Evolutionary conservation across 2,329 filamentous ascomycete genomes (phyloP).

Genomic region (Ceratocystis cacaofunesta): DNA sequence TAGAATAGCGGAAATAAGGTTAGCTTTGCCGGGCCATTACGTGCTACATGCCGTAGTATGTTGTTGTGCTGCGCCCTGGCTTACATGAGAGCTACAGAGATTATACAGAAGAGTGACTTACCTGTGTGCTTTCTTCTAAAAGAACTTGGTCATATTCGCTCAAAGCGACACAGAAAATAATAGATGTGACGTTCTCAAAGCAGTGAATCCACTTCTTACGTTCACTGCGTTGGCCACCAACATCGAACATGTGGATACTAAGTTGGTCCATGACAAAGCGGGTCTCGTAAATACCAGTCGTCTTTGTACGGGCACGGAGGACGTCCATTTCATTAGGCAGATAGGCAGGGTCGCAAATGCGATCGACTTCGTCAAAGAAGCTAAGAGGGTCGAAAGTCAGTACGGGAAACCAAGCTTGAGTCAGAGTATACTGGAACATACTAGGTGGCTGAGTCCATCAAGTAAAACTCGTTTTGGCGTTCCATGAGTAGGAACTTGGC

Average conservation of each 20-base stretch:
- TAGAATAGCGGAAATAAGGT: constrained; percentile 25
- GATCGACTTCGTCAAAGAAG: constrained; percentile 85
- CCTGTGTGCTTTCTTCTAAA: constrained; percentile 92
- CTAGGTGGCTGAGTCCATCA: constrained; percentile 99
- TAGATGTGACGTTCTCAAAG: constrained; percentile 98
- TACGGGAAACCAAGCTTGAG: neutral
- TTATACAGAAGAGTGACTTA: constrained; percentile 27
- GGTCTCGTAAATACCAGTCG: constrained; percentile 97
- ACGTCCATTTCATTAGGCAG: constrained; percentile 91
- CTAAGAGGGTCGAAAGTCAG: constrained; percentile 33
- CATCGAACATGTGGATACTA: constrained; percentile 99
- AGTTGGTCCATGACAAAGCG: constrained; percentile 96
- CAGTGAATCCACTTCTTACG: constrained; percentile 99
- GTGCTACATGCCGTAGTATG: neutral
- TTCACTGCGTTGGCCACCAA: constrained; percentile 91
- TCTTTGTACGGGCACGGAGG: constrained; percentile 88
- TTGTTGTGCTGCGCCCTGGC: neutral
- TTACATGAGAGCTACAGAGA: neutral
- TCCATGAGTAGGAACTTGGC: constrained; percentile 72
- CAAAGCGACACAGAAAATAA: constrained; percentile 95
- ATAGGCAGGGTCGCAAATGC: constrained; percentile 74
- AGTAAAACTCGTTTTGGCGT: constrained; percentile 92
- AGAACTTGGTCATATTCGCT: constrained; percentile 98
- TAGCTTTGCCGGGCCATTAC: neutral
- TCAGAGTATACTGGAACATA: constrained; percentile 34